A percentile compares a stretch with the other conserved stretches of the same genome.
These are phyloP conservation scores for Podospora sp. DNA, from an alignment of 495 filamentous ascomycete species.

Conservation along the genomic window DNA sequence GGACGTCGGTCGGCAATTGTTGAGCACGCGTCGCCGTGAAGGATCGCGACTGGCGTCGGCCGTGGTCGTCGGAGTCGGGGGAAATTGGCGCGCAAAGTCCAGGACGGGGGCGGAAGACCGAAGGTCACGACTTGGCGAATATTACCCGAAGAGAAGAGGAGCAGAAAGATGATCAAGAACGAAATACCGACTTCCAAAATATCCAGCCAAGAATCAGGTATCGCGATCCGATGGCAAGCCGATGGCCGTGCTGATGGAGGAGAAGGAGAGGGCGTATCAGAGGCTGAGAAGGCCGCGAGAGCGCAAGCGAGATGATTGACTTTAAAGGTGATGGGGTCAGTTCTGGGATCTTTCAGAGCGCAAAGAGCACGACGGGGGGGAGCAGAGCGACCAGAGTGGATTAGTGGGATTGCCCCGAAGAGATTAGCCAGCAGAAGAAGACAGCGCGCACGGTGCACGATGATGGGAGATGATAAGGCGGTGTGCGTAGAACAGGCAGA, in stretches of 20 bases:
- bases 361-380: slow-evolving; percentile 36
- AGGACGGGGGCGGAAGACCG: slow-evolving; percentile 10
- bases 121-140: slow-evolving; percentile 32
- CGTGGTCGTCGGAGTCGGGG: slow-evolving; percentile 28
- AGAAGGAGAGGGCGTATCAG: slow-evolving; percentile 37
- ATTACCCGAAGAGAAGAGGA: slow-evolving; percentile 15
- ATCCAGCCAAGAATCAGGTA: slow-evolving; percentile 27
- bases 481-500: too few relatives aligned
- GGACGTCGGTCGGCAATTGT: slow-evolving; percentile 9
- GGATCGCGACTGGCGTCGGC: slow-evolving; percentile 22
- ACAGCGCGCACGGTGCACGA: slow-evolving; percentile 21
- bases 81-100: slow-evolving; percentile 34
- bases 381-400: slow-evolving; percentile 34
- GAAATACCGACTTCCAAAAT: slow-evolving; percentile 30
- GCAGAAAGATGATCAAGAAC: slow-evolving; percentile 30
- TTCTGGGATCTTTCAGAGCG: slow-evolving; percentile 42
- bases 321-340: slow-evolving; percentile 43
- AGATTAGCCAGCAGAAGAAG: slow-evolving; percentile 40
- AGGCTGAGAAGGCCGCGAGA: slow-evolving; percentile 44
- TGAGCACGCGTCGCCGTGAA: slow-evolving; percentile 19
- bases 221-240: slow-evolving; percentile 31
- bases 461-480: slow-evolving; percentile 25
- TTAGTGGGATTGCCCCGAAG: slow-evolving; percentile 37
- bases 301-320: slow-evolving; percentile 55
- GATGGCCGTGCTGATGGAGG: slow-evolving; percentile 34